These are phyloP conservation scores for Fusarium lyarnte DNA, from an alignment of 2,329 filamentous ascomycete species.

Conservation along the genomic window DNA sequence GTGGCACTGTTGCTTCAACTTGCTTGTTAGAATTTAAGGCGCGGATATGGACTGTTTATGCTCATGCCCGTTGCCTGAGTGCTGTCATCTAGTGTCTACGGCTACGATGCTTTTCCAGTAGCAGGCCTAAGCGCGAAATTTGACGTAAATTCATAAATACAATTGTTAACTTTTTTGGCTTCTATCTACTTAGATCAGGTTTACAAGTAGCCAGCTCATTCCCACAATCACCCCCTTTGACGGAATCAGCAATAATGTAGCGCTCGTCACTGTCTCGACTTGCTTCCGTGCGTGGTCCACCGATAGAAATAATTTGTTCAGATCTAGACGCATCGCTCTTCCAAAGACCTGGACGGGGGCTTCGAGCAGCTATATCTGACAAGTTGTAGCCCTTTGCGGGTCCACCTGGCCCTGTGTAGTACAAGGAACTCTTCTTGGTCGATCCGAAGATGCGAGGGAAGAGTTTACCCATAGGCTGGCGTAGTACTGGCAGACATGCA, in stretches of 20 bases:
- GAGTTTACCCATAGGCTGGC: neutral
- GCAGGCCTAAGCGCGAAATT: no score
- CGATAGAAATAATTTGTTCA: neutral
- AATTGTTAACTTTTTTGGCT: neutral
- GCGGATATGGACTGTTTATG: no score
- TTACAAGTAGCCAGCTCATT: neutral
- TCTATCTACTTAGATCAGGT: neutral
- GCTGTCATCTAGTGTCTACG: no score
- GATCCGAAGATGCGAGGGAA: neutral
- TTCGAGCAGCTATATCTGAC: neutral
- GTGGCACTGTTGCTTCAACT: no score
- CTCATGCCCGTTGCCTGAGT: no score
- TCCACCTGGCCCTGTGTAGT: neutral
- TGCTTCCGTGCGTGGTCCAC: neutral
- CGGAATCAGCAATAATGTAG: neutral
- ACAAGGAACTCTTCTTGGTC: neutral
- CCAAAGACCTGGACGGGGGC: neutral
- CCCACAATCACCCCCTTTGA: neutral
- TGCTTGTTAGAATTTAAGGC: no score
- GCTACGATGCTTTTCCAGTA: no score
- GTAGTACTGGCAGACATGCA: neutral
- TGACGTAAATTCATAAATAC: neutral
- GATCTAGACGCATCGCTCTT: neutral
- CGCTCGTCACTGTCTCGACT: neutral
- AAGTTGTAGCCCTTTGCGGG: neutral